These are phyloP conservation scores for Dactylellina cionopaga DNA, from an alignment of 2,329 filamentous ascomycete species.

Conservation along the genomic window DNA sequence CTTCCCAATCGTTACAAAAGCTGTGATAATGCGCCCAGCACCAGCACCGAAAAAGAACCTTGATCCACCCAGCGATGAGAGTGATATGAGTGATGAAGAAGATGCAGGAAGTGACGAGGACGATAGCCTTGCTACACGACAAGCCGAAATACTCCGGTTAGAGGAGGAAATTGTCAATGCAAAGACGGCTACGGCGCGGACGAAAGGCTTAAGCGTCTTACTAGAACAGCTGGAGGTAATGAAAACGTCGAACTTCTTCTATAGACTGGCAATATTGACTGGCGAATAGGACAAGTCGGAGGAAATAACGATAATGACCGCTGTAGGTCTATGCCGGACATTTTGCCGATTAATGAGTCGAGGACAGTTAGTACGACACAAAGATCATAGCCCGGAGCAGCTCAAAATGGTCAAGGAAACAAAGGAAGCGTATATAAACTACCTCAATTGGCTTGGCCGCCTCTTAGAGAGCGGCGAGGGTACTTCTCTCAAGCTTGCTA, in stretches of 20 bases:
- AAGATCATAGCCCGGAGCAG: constrained; percentile 76
- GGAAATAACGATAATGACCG: constrained; percentile 73
- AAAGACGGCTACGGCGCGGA: constrained; percentile 93
- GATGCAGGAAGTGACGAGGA: constrained; percentile 32
- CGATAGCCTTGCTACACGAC: constrained; percentile 55
- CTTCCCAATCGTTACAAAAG: constrained; percentile 42
- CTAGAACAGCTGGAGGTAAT: constrained; percentile 68
- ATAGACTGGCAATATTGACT: background rate
- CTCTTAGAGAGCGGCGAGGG: constrained; percentile 71
- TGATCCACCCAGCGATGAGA: constrained; percentile 29
- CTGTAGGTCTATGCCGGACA: constrained; percentile 83
- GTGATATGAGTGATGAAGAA: constrained; percentile 25
- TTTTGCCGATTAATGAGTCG: constrained; percentile 83
- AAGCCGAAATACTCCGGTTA: constrained; percentile 76
- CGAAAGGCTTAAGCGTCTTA: constrained; percentile 63
- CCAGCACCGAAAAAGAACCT: constrained; percentile 19
- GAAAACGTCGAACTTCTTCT: background rate
- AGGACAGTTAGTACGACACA: constrained; percentile 74
- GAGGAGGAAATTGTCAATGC: constrained; percentile 86
- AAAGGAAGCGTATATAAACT: constrained; percentile 77
- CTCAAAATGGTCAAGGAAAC: constrained; percentile 80
- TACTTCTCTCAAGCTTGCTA: constrained; percentile 78
- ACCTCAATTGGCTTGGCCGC: constrained; percentile 70
- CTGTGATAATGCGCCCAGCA: constrained; percentile 41
- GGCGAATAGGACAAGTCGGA: constrained; percentile 62